phyloP scores from a whole-genome alignment of 768 basidiomycete genomes.

The Leccinum disarticulatum region DNA sequence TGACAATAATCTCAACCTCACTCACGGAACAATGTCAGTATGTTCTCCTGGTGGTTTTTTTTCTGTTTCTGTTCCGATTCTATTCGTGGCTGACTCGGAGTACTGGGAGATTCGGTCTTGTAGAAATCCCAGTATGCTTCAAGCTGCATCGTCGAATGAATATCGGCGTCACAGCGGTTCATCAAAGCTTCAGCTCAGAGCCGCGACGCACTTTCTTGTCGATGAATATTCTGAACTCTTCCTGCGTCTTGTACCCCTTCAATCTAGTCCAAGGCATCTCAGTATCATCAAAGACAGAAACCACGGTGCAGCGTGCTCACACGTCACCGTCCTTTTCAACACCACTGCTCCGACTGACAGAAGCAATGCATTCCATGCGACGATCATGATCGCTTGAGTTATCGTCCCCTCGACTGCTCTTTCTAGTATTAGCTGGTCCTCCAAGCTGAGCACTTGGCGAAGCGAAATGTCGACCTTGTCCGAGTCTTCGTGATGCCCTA shows the following conservation, averaged over 20 bases:
- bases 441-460: background rate
- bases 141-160: constrained; percentile 38
- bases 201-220: constrained; percentile 55
- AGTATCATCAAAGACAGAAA: constrained; percentile 29
- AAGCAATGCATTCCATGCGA: constrained; percentile 66
- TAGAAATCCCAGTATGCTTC: constrained; percentile 46
- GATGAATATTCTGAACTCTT: constrained; percentile 66
- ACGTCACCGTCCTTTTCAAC: constrained; percentile 71
- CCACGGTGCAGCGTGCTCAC: constrained; percentile 43
- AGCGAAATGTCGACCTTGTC: constrained; percentile 12
- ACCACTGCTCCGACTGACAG: constrained; percentile 76
- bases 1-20: constrained; percentile 6
- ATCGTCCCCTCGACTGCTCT: constrained; percentile 3
- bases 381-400: constrained; percentile 10
- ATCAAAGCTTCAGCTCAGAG: background rate
- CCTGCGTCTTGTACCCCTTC: constrained; percentile 57
- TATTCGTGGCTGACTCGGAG: constrained; percentile 1
- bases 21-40: constrained; percentile 74
- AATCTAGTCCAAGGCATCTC: constrained; percentile 45
- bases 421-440: background rate
- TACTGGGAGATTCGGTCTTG: constrained; percentile 19
- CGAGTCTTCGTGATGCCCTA: constrained; percentile 1
- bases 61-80: constrained; percentile 33
- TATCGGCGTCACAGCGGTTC: background rate
- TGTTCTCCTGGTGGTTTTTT: constrained; percentile 61